These are phyloP conservation scores for Neobulgaria alba DNA, from an alignment of 2,329 filamentous ascomycete genomes.

Conservation along the genomic window DNA sequence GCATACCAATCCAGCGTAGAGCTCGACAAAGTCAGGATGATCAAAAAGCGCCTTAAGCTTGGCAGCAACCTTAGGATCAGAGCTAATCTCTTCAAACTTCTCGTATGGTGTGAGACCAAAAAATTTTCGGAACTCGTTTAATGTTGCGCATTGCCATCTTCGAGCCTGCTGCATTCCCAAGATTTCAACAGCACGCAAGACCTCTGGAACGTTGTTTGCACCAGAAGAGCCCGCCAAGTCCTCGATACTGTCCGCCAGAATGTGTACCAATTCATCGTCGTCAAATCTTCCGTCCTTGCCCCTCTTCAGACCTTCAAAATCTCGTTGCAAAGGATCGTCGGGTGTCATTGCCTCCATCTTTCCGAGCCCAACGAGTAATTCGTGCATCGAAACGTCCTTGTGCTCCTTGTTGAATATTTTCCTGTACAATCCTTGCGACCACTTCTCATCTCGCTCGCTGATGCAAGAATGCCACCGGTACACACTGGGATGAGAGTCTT, in stretches of 20 bases:
- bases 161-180: conserved; percentile 69
- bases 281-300: conserved; percentile 56
- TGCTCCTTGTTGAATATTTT: conserved; percentile 37
- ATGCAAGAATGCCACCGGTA: conserved; percentile 83
- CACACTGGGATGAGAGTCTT: no score
- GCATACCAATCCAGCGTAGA: conserved; percentile 57
- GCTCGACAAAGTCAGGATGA: conserved; percentile 47
- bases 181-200: conserved; percentile 67
- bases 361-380: conserved; percentile 53
- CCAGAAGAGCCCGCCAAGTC: conserved; percentile 63
- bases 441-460: conserved; percentile 64
- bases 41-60: conserved; percentile 60
- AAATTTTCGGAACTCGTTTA: conserved; percentile 80
- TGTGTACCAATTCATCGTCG: conserved; percentile 69
- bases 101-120: conserved; percentile 68
- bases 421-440: conserved; percentile 64
- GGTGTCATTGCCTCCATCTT: conserved; percentile 46
- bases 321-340: conserved; percentile 57
- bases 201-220: conserved; percentile 62
- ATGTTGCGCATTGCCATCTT: conserved; percentile 59
- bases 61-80: conserved; percentile 60
- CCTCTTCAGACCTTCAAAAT: conserved; percentile 57
- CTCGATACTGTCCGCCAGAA: conserved; percentile 58
- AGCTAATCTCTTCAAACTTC: conserved; percentile 75
- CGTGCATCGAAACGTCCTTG: conserved; percentile 36